phyloP scores from a whole-genome alignment of 2,329 filamentous ascomycete species.

The Venturia pyrina region DNA sequence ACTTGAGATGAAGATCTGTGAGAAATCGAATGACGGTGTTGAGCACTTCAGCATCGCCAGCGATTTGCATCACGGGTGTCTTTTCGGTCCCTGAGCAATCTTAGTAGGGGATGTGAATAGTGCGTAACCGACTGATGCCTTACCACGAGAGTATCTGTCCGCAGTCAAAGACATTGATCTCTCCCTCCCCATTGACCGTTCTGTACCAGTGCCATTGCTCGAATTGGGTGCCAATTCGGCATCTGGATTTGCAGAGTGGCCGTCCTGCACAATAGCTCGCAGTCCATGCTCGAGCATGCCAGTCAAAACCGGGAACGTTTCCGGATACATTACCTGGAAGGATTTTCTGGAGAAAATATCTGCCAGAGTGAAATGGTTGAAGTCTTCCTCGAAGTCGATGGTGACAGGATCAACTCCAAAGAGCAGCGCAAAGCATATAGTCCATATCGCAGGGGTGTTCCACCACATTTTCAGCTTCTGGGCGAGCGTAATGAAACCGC shows the following conservation, averaged over 20 bases:
- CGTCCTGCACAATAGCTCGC: slow-evolving; percentile 50
- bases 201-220: background rate
- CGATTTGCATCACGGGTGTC: slow-evolving; percentile 7
- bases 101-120: background rate
- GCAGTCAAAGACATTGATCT: slow-evolving; percentile 59
- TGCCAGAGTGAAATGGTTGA: slow-evolving; percentile 65
- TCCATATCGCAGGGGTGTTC: slow-evolving; percentile 77
- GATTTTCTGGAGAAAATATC: slow-evolving; percentile 55
- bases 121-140: background rate
- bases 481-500: slow-evolving; percentile 80
- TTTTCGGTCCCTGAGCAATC: background rate
- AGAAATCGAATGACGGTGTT: slow-evolving; percentile 72
- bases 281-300: slow-evolving; percentile 82
- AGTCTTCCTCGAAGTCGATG: slow-evolving; percentile 61
- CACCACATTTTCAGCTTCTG: slow-evolving; percentile 78
- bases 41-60: slow-evolving; percentile 55
- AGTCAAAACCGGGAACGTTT: slow-evolving; percentile 68
- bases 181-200: slow-evolving; percentile 34
- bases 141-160: slow-evolving; percentile 36
- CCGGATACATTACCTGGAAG: slow-evolving; percentile 61
- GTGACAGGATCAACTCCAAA: slow-evolving; percentile 74
- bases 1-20: slow-evolving; percentile 66
- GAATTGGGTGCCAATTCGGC: background rate
- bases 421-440: slow-evolving; percentile 75
- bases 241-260: background rate